Percentiles rank a stretch among this genome's conserved stretches.
Evolutionary conservation across 805 yeast species (phyloP).

Genomic region (Candida broadrunensis): DNA sequence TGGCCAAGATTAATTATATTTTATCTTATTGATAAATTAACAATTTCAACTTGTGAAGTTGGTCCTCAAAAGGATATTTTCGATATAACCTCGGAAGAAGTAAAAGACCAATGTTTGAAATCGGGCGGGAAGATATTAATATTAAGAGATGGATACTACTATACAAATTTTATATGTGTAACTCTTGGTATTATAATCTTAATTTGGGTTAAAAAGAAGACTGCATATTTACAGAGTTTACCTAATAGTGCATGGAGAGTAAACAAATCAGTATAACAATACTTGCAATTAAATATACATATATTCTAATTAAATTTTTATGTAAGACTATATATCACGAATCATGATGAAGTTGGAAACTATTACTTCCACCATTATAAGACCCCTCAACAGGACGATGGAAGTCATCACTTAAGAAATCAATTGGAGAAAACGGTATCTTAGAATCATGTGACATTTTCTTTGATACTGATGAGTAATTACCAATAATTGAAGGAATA

Average conservation of each 20-base stretch:
- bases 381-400: conserved; percentile 1
- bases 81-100: conserved; percentile 24
- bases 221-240: conserved; percentile 62
- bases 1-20: conserved; percentile 92
- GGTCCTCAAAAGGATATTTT: conserved; percentile 5
- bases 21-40: conserved; percentile 74
- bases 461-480: conserved; percentile 32
- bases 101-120: conserved; percentile 48
- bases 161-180: conserved; percentile 72
- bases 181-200: conserved; percentile 62
- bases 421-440: conserved; percentile 41
- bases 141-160: conserved; percentile 78
- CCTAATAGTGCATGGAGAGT: conserved; percentile 81
- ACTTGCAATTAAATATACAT: no score
- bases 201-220: conserved; percentile 64
- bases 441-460: conserved; percentile 33
- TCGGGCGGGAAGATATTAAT: conserved; percentile 55
- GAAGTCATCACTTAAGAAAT: conserved; percentile 33
- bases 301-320: no score
- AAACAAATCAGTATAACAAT: conserved; percentile 13
- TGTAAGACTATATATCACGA: not conserved
- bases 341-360: not conserved
- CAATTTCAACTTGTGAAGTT: conserved; percentile 57
- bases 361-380: not conserved
- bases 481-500: conserved; percentile 39